Evolutionary conservation across 805 yeast species (phyloP), one percentile per base, ranked within the genome.

Genomic region (Hanseniaspora nectarophila): DNA sequence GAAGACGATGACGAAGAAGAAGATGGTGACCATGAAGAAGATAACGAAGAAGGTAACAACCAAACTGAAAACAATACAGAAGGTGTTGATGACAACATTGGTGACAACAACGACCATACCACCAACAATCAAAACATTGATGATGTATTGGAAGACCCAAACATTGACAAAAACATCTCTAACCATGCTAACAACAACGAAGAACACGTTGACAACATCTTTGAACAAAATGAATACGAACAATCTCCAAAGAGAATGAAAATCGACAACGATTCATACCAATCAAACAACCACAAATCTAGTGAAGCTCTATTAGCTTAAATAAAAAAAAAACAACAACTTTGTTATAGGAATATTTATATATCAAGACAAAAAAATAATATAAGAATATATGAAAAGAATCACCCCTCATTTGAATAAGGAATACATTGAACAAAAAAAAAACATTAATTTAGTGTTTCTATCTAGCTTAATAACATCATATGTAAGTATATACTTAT

Each of bases 41-140:
- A 40, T 13, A 26, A 45, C 29, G 44, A 39, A 5, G 45, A 45
- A 23, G 97, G 97, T 8, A 95, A 96, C n/a, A 95, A 87, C 62
- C 90, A 83, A 57, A 79, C 80, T 10, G 51, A 21, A 18, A 44
- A 28, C 8, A 50, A 35, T 15, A 51, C 21, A 9, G 51, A 51
- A 12, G 47, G 18, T 21, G 50, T 12, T 16, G 44, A 33, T 5
- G 42, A 45, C 63, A 59, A 53, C 60, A 61, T 44, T 61, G 61
- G 45, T 64, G 28, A 40, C 16, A n/a, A 39, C 20, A 23, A 39
- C 21, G 44, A 47, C 2, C 18, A 34, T 20, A 60, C 64, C 45
- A 56, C 55, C 55, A 53, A 29, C 54, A 60, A 38, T 33, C 48
- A 43, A 23, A 55, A 56, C n/a, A 56, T 35, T 9, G 54, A 51